Evolutionary conservation across 2,329 filamentous ascomycete genomes (phyloP).

Genomic region (Camptophora hylomeconis): DNA sequence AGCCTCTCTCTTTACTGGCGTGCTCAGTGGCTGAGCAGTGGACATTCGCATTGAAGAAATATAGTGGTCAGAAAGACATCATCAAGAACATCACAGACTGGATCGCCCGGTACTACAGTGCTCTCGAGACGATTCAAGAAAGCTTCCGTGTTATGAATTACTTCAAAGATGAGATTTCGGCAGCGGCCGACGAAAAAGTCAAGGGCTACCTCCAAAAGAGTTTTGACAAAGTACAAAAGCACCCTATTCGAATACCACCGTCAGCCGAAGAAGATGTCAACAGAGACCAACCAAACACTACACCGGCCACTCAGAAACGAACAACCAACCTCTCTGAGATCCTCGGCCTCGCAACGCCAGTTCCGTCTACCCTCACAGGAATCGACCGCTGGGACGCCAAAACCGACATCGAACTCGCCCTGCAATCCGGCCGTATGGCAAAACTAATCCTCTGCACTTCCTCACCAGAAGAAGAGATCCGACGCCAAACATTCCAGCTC

Average conservation of each 20-base stretch:
- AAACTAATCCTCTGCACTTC: conserved; percentile 62
- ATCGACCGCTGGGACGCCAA: conserved; percentile 28
- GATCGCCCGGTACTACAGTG: conserved; percentile 44
- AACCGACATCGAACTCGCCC: conserved; percentile 66
- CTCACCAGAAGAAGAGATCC: conserved; percentile 61
- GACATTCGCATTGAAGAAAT: conserved; percentile 49
- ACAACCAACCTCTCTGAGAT: conserved; percentile 26
- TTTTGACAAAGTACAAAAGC: conserved; percentile 21
- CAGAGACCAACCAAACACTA: background rate
- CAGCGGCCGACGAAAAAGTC: conserved; percentile 24
- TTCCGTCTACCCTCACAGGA: conserved; percentile 29
- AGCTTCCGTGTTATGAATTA: conserved; percentile 32
- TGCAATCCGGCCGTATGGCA: conserved; percentile 62
- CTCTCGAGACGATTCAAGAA: conserved; percentile 41
- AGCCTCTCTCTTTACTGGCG: conserved; percentile 41
- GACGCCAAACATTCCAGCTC: conserved; percentile 61
- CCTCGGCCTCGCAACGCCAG: conserved; percentile 37
- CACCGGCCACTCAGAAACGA: background rate
- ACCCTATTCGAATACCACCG: conserved; percentile 2
- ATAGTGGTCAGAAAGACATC: conserved; percentile 29
- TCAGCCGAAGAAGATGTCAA: conserved; percentile 5
- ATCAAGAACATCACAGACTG: conserved; percentile 42
- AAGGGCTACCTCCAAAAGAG: conserved; percentile 24
- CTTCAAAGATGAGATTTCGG: conserved; percentile 32
- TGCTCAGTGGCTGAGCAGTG: conserved; percentile 66